Evolutionary conservation across 2,329 filamentous ascomycete species (phyloP).

Genomic region (Penicillium vulpinum): DNA sequence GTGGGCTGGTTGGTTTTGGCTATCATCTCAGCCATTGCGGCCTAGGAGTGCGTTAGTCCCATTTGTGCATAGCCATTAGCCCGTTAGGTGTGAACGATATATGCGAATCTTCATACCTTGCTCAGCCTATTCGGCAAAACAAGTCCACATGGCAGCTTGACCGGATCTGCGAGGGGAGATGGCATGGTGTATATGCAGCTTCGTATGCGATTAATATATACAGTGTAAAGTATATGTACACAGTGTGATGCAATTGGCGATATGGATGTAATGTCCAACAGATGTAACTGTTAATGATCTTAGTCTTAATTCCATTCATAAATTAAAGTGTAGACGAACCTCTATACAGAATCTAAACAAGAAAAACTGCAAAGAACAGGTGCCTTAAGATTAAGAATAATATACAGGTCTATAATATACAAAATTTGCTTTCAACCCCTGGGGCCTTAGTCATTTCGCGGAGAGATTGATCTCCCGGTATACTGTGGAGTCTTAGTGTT

Average conservation of each 20-base stretch:
- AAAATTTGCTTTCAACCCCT: not conserved
- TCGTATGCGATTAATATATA: not conserved
- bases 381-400: too few relatives aligned
- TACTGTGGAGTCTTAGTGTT: not conserved
- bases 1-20: slow-evolving; percentile 49
- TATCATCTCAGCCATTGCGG: slow-evolving; percentile 47
- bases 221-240: not conserved
- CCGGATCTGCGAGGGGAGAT: slow-evolving; percentile 40
- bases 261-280: not conserved
- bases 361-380: not conserved
- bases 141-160: slow-evolving; percentile 58
- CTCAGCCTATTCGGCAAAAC: slow-evolving; percentile 57
- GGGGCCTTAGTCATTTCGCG: slow-evolving; percentile 12
- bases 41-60: slow-evolving; percentile 34
- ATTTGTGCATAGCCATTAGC: not conserved
- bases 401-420: too few relatives aligned
- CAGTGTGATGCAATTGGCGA: not conserved
- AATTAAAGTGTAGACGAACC: not conserved
- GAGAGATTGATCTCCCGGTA: slow-evolving; percentile 16
- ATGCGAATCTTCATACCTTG: slow-evolving; percentile 32
- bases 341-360: not conserved
- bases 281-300: not conserved
- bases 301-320: not conserved
- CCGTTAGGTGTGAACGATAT: not conserved
- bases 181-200: slow-evolving; percentile 17